Evolutionary conservation across 1,284 basidiomycete species (phyloP).

Genomic region (Afroboletus lepidellus): DNA sequence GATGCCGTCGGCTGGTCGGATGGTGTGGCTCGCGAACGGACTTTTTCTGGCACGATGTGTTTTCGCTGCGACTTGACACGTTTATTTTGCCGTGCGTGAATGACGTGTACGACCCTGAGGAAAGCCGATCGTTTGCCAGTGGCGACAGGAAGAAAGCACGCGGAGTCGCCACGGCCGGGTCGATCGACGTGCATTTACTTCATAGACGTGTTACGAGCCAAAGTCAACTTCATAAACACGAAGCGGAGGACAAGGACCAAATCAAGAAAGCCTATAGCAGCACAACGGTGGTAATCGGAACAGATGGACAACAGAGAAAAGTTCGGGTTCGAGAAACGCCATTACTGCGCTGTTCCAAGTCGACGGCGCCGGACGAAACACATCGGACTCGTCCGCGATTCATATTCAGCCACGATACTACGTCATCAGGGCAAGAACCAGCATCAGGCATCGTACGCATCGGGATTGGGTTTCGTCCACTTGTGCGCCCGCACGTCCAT

Average conservation of each 20-base stretch:
- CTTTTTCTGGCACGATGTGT: too few relatives aligned
- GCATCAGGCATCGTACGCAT: background rate
- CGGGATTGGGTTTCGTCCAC: background rate
- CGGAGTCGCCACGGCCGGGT: too few relatives aligned
- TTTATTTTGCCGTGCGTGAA: too few relatives aligned
- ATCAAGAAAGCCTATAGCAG: background rate
- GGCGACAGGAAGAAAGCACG: too few relatives aligned
- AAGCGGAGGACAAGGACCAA: too few relatives aligned
- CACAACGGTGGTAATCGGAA: background rate
- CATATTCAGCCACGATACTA: background rate
- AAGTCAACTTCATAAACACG: too few relatives aligned
- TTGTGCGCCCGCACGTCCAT: background rate
- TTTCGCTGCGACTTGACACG: too few relatives aligned
- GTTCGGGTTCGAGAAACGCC: background rate
- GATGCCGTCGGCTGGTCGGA: slow-evolving; percentile 12
- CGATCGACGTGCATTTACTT: too few relatives aligned
- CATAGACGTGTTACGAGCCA: too few relatives aligned
- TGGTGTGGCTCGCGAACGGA: slow-evolving; percentile 1
- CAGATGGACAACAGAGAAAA: background rate
- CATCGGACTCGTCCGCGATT: background rate
- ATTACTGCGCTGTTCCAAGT: background rate
- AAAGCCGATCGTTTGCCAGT: too few relatives aligned
- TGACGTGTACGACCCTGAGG: background rate
- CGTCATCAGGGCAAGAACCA: background rate
- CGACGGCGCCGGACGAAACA: background rate